A percentile compares a stretch with the other conserved stretches of the same genome.
Evolutionary conservation across 495 filamentous ascomycete species (phyloP).

Genomic region (Trypethelium eluteriae): DNA sequence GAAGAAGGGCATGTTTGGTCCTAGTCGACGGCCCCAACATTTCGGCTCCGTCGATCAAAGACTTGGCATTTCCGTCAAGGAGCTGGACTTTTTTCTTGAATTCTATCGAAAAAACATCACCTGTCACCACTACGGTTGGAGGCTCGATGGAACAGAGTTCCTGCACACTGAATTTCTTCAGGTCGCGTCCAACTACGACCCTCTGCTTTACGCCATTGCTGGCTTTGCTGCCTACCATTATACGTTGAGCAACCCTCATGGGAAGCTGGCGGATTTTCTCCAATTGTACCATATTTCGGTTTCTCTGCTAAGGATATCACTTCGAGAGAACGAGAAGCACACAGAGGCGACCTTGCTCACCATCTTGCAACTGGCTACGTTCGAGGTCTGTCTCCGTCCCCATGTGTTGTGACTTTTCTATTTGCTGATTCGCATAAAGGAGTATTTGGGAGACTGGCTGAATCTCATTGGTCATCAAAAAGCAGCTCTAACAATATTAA

Average conservation of each 20-base stretch:
- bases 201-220: slow-evolving; percentile 81
- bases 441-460: slow-evolving; percentile 90
- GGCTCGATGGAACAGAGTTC: slow-evolving; percentile 59
- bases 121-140: slow-evolving; percentile 72
- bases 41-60: not conserved
- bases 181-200: slow-evolving; percentile 67
- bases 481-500: slow-evolving; percentile 76
- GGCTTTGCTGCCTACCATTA: slow-evolving; percentile 86
- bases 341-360: slow-evolving; percentile 72
- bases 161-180: slow-evolving; percentile 63
- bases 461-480: slow-evolving; percentile 88
- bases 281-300: slow-evolving; percentile 87
- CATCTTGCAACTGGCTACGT: slow-evolving; percentile 83
- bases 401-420: slow-evolving; percentile 13
- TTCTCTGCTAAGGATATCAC: slow-evolving; percentile 59
- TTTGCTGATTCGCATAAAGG: slow-evolving; percentile 48
- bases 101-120: slow-evolving; percentile 70
- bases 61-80: slow-evolving; percentile 45
- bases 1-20: not conserved
- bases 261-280: slow-evolving; percentile 71
- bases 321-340: slow-evolving; percentile 62
- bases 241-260: slow-evolving; percentile 57
- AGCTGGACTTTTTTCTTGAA: slow-evolving; percentile 68
- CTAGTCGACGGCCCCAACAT: not conserved
- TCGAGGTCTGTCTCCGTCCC: slow-evolving; percentile 59